Percentiles rank a stretch among this genome's conserved stretches.
These are phyloP conservation scores for Malassezia yamatoensis DNA, from an alignment of 1,284 basidiomycete genomes.

Conservation along the genomic window DNA sequence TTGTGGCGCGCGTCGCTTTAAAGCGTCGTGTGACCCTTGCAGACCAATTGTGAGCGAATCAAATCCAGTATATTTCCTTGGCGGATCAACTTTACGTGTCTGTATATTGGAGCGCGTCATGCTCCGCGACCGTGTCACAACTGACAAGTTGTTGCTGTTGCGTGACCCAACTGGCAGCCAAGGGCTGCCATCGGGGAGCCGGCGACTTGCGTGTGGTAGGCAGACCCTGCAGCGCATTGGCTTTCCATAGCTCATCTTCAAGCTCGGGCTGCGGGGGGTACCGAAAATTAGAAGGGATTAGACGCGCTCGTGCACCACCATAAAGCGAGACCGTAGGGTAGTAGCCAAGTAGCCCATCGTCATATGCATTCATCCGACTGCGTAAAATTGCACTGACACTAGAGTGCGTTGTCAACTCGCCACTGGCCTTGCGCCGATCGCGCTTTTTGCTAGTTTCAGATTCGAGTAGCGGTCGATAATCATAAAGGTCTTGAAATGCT, in stretches of 20 bases:
- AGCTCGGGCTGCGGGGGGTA: constrained; percentile 56
- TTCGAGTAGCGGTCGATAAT: constrained; percentile 65
- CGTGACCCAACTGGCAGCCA: constrained; percentile 1
- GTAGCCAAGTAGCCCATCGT: constrained; percentile 91
- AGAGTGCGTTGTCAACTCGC: constrained; percentile 24
- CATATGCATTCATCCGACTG: constrained; percentile 61
- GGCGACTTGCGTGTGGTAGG: not conserved
- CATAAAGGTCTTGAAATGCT: constrained; percentile 80
- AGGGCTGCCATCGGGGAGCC: constrained; percentile 11
- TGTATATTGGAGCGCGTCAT: not conserved
- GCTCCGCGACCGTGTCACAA: not conserved
- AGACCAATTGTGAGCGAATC: too few species aligned
- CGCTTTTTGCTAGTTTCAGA: constrained; percentile 8
- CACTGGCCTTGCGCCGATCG: constrained; percentile 4
- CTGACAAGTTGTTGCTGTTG: not conserved
- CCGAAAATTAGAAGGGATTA: constrained; percentile 73
- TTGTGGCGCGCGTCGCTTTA: too few species aligned
- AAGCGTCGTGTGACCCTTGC: too few species aligned
- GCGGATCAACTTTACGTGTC: too few species aligned
- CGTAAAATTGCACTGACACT: constrained; percentile 24
- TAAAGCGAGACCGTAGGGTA: constrained; percentile 89
- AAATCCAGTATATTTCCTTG: too few species aligned
- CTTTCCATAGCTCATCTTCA: constrained; percentile 22
- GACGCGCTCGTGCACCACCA: constrained; percentile 70
- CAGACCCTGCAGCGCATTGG: not conserved